Evolutionary conservation across 2,329 filamentous ascomycete species (phyloP).

Genomic region (Fusarium falciforme): DNA sequence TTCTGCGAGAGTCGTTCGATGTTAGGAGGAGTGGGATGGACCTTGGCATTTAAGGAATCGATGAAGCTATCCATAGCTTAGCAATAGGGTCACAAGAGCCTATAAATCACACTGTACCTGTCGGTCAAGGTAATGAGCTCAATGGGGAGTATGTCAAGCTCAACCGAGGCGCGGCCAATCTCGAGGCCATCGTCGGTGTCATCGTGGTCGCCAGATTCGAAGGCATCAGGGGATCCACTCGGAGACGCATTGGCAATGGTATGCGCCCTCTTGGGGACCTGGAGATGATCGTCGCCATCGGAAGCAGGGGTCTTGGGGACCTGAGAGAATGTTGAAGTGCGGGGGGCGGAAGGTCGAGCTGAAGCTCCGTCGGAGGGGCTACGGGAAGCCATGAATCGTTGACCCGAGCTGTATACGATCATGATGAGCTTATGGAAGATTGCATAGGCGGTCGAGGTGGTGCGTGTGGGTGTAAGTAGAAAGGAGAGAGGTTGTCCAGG

Average conservation of each 20-base stretch:
- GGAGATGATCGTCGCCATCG: slow-evolving; percentile 47
- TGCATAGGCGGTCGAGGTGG: background rate
- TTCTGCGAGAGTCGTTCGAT: slow-evolving; percentile 85
- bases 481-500: slow-evolving; percentile 1
- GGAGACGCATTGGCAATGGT: slow-evolving; percentile 57
- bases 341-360: slow-evolving; percentile 46
- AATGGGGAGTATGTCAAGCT: slow-evolving; percentile 90
- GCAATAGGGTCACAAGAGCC: background rate
- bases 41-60: slow-evolving; percentile 87
- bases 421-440: slow-evolving; percentile 40
- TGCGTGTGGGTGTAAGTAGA: background rate
- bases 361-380: slow-evolving; percentile 43
- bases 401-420: slow-evolving; percentile 42
- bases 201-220: slow-evolving; percentile 58
- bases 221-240: slow-evolving; percentile 57
- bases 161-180: slow-evolving; percentile 67
- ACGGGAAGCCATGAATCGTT: slow-evolving; percentile 50
- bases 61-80: slow-evolving; percentile 74
- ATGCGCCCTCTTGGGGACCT: slow-evolving; percentile 57
- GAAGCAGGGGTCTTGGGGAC: slow-evolving; percentile 37
- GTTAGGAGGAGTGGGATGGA: slow-evolving; percentile 84
- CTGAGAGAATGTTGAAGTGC: slow-evolving; percentile 47
- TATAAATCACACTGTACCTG: slow-evolving; percentile 66
- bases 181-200: slow-evolving; percentile 60
- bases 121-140: slow-evolving; percentile 92